These are phyloP conservation scores for Macrocybe gigantea DNA, from an alignment of 768 basidiomycete species.

Conservation along the genomic window DNA sequence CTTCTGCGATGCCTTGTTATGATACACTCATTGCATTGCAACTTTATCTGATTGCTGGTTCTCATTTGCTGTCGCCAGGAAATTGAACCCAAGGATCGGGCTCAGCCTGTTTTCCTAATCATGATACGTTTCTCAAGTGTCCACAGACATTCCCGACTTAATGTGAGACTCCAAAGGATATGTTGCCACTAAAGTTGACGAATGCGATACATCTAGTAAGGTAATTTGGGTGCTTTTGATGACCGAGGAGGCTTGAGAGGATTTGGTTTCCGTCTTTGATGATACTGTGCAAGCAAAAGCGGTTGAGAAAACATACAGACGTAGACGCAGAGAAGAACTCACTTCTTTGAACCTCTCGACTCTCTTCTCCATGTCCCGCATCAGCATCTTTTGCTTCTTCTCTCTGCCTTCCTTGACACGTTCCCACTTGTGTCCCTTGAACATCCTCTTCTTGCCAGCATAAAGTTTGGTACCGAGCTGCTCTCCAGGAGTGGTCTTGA, in stretches of 20 bases:
- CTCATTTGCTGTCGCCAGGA: too few relatives aligned
- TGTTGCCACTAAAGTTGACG: too few relatives aligned
- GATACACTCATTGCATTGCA: too few relatives aligned
- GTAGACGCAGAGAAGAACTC: conserved; percentile 17
- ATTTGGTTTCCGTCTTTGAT: conserved; percentile 46
- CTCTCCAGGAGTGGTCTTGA: conserved; percentile 37
- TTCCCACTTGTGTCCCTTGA: conserved; percentile 93
- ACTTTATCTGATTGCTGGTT: too few relatives aligned
- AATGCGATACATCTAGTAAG: too few relatives aligned
- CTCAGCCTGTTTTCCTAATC: too few relatives aligned
- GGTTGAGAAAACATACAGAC: conserved; percentile 1
- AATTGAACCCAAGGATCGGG: too few relatives aligned
- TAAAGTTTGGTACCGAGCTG: conserved; percentile 63
- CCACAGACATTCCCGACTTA: too few relatives aligned
- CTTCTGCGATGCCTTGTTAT: too few relatives aligned
- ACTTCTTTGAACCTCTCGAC: conserved; percentile 63
- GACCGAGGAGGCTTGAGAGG: conserved; percentile 42
- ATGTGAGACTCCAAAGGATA: too few relatives aligned
- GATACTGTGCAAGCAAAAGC: conserved; percentile 26
- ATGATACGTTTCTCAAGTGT: too few relatives aligned
- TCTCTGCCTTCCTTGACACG: conserved; percentile 42
- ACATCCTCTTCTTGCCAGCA: conserved; percentile 76
- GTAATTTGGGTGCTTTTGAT: too few relatives aligned
- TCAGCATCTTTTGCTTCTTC: conserved; percentile 44
- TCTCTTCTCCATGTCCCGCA: conserved; percentile 68